These are phyloP conservation scores for Melocanna baccifera DNA, from an alignment of 176 grass and related monocot species.

Conservation along the genomic window DNA sequence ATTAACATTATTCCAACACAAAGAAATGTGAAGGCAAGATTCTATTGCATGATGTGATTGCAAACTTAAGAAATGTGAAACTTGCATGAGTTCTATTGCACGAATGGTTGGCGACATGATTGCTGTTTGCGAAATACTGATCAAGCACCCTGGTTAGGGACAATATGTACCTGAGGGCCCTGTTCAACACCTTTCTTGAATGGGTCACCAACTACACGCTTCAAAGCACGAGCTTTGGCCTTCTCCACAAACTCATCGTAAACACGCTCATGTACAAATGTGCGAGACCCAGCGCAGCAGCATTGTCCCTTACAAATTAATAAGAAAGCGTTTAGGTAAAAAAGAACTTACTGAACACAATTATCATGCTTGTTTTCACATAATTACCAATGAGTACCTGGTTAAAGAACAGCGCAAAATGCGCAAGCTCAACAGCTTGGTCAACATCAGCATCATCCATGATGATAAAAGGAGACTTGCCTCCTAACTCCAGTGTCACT, in stretches of 20 bases:
- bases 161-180: slow-evolving; percentile 76
- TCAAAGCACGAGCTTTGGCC: slow-evolving; percentile 76
- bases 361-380: neutral
- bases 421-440: slow-evolving; percentile 87
- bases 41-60: neutral
- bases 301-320: slow-evolving; percentile 73
- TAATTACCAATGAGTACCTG: slow-evolving; percentile 51
- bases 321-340: neutral
- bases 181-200: slow-evolving; percentile 90
- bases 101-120: neutral
- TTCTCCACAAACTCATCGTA: slow-evolving; percentile 98
- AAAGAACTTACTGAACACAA: neutral
- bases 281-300: slow-evolving; percentile 94
- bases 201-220: slow-evolving; percentile 89
- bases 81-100: neutral
- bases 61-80: neutral
- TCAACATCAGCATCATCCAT: slow-evolving; percentile 95
- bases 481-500: slow-evolving; percentile 92
- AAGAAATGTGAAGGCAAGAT: neutral
- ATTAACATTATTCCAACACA: neutral
- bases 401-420: slow-evolving; percentile 95
- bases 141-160: neutral
- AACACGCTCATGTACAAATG: slow-evolving; percentile 90
- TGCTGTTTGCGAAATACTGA: neutral
- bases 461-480: slow-evolving; percentile 92